Conservation (phyloP, 495 filamentous ascomycete species). For the Penicillium pulvis region DNA sequence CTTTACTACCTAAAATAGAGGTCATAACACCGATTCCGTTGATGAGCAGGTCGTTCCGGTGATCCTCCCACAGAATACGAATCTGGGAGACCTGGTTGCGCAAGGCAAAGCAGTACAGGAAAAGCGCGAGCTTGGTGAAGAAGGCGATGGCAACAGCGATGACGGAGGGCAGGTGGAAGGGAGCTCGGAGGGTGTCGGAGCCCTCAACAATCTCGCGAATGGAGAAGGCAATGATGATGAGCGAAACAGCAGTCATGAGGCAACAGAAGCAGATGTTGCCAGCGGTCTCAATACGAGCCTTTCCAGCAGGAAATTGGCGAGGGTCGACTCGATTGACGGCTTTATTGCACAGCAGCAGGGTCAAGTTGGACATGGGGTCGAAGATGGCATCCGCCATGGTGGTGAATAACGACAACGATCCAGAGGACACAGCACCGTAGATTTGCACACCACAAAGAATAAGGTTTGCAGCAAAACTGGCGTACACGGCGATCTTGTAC, state of each 20-base stretch:
- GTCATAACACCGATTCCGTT: conserved; percentile 92
- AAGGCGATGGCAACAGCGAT: conserved; percentile 88
- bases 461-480: conserved; percentile 86
- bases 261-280: conserved; percentile 98
- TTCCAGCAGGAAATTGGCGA: conserved; percentile 88
- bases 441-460: conserved; percentile 77
- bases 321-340: conserved; percentile 87
- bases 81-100: conserved; percentile 89
- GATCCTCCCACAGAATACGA: conserved; percentile 89
- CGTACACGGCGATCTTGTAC: conserved; percentile 86
- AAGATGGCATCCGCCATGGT: conserved; percentile 98
- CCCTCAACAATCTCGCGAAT: conserved; percentile 62
- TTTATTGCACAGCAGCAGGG: conserved; percentile 82
- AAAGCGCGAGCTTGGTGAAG: conserved; percentile 77
- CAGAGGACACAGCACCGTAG: conserved; percentile 83
- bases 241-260: conserved; percentile 89
- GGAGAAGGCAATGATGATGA: conserved; percentile 88
- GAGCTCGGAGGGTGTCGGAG: conserved; percentile 45
- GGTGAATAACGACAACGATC: conserved; percentile 91
- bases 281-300: conserved; percentile 91
- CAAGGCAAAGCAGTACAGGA: conserved; percentile 90
- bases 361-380: conserved; percentile 89
- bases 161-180: conserved; percentile 82
- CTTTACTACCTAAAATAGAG: conserved; percentile 79
- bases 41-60: conserved; percentile 85